Evolutionary conservation across 2,329 filamentous ascomycete genomes (phyloP).

Genomic region (Diaporthe sp.): DNA sequence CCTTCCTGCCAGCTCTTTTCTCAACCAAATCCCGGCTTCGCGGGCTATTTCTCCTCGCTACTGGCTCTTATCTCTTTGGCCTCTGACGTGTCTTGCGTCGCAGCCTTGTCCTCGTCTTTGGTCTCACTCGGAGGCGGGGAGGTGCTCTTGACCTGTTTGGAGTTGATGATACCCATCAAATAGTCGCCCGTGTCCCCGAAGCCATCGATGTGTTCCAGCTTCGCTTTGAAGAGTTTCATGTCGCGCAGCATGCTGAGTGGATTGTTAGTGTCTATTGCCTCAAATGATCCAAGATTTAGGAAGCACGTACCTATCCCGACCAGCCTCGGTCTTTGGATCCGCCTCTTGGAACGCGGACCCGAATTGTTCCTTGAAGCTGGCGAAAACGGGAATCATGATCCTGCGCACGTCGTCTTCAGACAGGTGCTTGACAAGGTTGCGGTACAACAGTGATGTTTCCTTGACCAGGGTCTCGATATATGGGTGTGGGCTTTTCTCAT

Average conservation of each 20-base stretch:
- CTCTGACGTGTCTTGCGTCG: constrained; percentile 25
- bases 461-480: constrained; percentile 92
- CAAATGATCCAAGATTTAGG: constrained; percentile 7
- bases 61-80: background rate
- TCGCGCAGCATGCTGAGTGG: constrained; percentile 78
- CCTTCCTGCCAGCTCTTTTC: background rate
- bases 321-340: constrained; percentile 73
- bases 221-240: constrained; percentile 77
- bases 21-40: constrained; percentile 14
- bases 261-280: constrained; percentile 24
- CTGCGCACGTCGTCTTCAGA: constrained; percentile 80
- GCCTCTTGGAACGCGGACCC: constrained; percentile 77
- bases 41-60: constrained; percentile 22
- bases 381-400: constrained; percentile 90
- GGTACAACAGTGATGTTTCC: constrained; percentile 87
- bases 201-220: constrained; percentile 82
- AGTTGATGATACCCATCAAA: constrained; percentile 73
- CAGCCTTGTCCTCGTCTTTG: constrained; percentile 41
- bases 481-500: constrained; percentile 63
- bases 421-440: constrained; percentile 85
- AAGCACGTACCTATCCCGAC: constrained; percentile 76
- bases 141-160: constrained; percentile 62
- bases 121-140: constrained; percentile 39
- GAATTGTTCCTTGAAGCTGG: constrained; percentile 84
- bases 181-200: constrained; percentile 80